These are phyloP conservation scores for Pterocarpus santalinus DNA, from an alignment of 306 rosid species.

Conservation along the genomic window DNA sequence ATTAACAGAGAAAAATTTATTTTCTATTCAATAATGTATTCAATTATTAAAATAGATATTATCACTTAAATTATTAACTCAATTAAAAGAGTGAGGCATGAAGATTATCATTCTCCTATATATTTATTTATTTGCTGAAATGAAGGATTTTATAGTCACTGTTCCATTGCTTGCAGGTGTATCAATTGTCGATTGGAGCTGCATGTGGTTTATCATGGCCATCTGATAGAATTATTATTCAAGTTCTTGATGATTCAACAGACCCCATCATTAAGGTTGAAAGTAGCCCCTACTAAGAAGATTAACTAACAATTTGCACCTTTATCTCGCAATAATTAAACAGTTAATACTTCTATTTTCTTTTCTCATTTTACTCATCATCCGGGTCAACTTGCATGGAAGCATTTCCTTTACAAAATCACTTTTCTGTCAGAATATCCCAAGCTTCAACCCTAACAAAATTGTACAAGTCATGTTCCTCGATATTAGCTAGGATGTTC, in stretches of 20 bases:
- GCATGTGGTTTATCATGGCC: slow-evolving; percentile 82
- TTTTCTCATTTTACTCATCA: background rate
- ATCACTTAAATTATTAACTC: no score
- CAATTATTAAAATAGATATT: no score
- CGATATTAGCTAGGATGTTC: background rate
- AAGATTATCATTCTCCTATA: background rate
- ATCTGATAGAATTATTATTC: slow-evolving; percentile 70
- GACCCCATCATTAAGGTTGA: slow-evolving; percentile 73
- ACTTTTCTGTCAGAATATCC: background rate
- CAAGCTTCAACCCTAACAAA: background rate
- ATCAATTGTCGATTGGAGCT: slow-evolving; percentile 75
- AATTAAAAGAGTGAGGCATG: no score
- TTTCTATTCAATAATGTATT: no score
- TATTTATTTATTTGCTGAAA: background rate
- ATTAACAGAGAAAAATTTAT: no score
- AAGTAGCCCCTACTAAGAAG: slow-evolving; percentile 39
- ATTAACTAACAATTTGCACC: slow-evolving; percentile 25
- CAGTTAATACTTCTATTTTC: slow-evolving; percentile 1
- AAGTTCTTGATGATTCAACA: slow-evolving; percentile 86
- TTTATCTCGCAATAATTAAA: slow-evolving; percentile 34
- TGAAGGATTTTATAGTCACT: slow-evolving; percentile 28
- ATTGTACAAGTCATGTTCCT: background rate
- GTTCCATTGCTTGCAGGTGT: slow-evolving; percentile 59
- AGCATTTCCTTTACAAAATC: slow-evolving; percentile 12
- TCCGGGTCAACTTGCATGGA: slow-evolving; percentile 31